Base-by-base conservation (phyloP, 306 rosid genomes). In the Begonia peltatifolia region DNA sequence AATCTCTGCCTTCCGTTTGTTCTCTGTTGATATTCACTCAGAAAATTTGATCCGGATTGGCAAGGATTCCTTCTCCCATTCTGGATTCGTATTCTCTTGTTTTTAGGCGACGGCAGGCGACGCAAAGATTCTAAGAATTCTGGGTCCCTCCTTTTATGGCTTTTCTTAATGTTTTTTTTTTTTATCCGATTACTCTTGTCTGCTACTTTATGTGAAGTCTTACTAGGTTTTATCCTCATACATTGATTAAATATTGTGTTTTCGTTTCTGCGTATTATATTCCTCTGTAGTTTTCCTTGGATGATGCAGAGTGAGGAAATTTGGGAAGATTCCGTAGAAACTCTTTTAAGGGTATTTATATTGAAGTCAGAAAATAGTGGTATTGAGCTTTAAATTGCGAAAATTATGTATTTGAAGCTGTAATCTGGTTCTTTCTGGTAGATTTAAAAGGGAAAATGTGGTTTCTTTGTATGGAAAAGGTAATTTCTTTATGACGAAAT, bases 1-100 rank as follows among this genome's bases (percentile, higher is more conserved):
- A 48, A 46, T 47, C 49, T 44, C 66, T 14, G 61, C 67, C 60
- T 47, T 60, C 57, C 80, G 60, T 57, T 75, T 53, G 66, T 23
- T 43, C 64, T 17, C 41, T 46, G 47, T 10, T 25, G 15, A 36
- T 48, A 36, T 48, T 2, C 14, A 49, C 30, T 56, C 6, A 35
- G 17, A 59, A 25, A 18, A 50, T 41, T 18, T 38, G 48, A 30
- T 9, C 10, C 18, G 11, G 41, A 60, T 60, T 54, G 49, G 38
- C 46, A 16, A 17, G 15, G 50, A 30, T 52, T 52, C 14, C 16
- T 38, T 49, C 50, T 14, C 53, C 16, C 16, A 13, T 48, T 25
- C 46, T 47, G 14, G 36, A 14, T 46, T 52, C 15, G 11, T 51
- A 14, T 18, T 58, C n/a, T 15, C n/a, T 44, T 44, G 48, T 44